Evolutionary conservation across 176 grass and related monocot species (phyloP).

Genomic region (Ampelocalamus luodianensis): DNA sequence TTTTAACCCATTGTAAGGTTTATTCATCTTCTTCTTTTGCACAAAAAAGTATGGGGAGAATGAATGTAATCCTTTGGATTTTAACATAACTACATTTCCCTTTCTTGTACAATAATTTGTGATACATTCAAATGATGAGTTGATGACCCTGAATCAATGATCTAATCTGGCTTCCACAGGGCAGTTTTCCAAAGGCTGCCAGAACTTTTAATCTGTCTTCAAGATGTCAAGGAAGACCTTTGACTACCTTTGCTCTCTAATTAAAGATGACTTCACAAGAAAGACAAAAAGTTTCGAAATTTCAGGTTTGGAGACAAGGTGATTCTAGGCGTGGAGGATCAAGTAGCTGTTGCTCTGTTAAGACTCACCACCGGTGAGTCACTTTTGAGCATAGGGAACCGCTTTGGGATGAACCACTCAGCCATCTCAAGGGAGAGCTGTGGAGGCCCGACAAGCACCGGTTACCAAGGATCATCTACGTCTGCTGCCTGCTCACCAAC

Average conservation of each 20-base stretch:
- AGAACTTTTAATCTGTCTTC: conserved; percentile 61
- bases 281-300: conserved; percentile 59
- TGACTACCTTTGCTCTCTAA: conserved; percentile 72
- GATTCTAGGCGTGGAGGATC: conserved; percentile 68
- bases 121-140: conserved; percentile 30
- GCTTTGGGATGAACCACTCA: conserved; percentile 84
- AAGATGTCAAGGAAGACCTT: conserved; percentile 91
- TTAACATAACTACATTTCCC: neutral
- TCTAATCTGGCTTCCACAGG: conserved; percentile 46
- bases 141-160: neutral
- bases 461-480: too few species aligned
- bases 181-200: conserved; percentile 39
- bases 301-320: conserved; percentile 69
- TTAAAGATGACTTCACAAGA: conserved; percentile 51
- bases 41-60: neutral
- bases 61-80: conserved; percentile 27
- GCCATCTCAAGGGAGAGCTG: conserved; percentile 26
- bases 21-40: neutral
- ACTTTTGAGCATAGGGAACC: conserved; percentile 62
- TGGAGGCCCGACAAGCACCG: too few species aligned
- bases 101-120: conserved; percentile 25
- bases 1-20: conserved; percentile 7
- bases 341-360: conserved; percentile 80
- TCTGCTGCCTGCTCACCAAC: too few species aligned
- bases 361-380: conserved; percentile 83